phyloP scores from a whole-genome alignment of 306 rosid species.

The Gastrolobium villosum region DNA sequence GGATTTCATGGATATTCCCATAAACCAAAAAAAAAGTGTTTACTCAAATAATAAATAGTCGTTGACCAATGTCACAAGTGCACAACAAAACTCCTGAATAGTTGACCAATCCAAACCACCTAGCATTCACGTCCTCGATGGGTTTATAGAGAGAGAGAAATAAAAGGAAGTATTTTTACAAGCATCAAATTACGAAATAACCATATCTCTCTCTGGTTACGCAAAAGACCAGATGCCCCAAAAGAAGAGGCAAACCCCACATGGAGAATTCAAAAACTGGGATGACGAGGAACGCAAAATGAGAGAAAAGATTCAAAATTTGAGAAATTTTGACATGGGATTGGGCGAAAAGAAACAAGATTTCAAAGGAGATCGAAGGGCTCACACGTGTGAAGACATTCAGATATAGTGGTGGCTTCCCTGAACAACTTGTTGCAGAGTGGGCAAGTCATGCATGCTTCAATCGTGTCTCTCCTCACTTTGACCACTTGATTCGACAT shows the following conservation, averaged over 20 bases:
- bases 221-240: slow-evolving; percentile 44
- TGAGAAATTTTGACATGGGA: slow-evolving; percentile 23
- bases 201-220: slow-evolving; percentile 46
- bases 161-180: slow-evolving; percentile 26
- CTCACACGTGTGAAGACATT: slow-evolving; percentile 99
- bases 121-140: slow-evolving; percentile 41
- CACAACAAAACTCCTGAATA: slow-evolving; percentile 13
- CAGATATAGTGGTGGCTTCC: slow-evolving; percentile 95
- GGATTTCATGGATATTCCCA: too few species aligned
- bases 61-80: slow-evolving; percentile 8
- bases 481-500: slow-evolving; percentile 84
- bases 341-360: slow-evolving; percentile 17
- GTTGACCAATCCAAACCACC: slow-evolving; percentile 41
- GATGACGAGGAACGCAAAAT: slow-evolving; percentile 19
- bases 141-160: background rate
- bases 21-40: too few species aligned
- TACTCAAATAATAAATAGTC: too few species aligned
- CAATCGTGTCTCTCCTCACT: slow-evolving; percentile 75
- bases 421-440: slow-evolving; percentile 77
- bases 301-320: slow-evolving; percentile 44
- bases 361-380: slow-evolving; percentile 1
- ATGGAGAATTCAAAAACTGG: slow-evolving; percentile 44
- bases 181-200: slow-evolving; percentile 51
- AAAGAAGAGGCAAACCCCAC: slow-evolving; percentile 49
- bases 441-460: slow-evolving; percentile 95